Conservation (phyloP, 805 yeast genomes). For the Candida railenensis region DNA sequence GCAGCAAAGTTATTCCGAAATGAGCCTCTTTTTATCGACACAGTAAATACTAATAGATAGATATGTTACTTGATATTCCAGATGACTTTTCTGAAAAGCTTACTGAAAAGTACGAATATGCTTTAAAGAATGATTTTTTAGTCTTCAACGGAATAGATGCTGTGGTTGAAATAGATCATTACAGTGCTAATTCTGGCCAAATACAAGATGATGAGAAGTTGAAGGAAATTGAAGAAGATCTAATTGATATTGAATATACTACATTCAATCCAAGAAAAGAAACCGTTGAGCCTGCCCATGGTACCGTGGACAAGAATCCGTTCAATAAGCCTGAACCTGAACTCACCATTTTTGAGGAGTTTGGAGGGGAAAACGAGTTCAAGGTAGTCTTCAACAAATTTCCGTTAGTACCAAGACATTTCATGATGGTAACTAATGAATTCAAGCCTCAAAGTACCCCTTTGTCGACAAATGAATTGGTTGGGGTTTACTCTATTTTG, state of each 20-base stretch:
- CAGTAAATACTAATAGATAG: not conserved
- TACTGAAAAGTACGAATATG: conserved; percentile 44
- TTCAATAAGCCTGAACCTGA: conserved; percentile 79
- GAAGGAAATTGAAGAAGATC: not conserved
- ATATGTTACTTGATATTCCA: conserved; percentile 31
- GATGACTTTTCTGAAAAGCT: conserved; percentile 35
- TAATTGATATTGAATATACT: conserved; percentile 11
- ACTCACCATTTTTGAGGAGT: conserved; percentile 56
- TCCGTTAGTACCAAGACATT: conserved; percentile 79
- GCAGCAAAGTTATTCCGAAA: too few species aligned
- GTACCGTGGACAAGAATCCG: conserved; percentile 56
- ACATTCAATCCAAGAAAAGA: conserved; percentile 6
- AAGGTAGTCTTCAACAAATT: conserved; percentile 79
- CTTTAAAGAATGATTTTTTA: conserved; percentile 45
- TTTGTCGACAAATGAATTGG: conserved; percentile 67
- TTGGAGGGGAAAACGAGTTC: conserved; percentile 50
- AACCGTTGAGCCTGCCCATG: conserved; percentile 37
- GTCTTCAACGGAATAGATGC: conserved; percentile 51
- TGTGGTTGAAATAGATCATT: conserved; percentile 26
- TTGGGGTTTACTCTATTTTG: conserved; percentile 56
- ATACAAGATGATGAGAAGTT: not conserved
- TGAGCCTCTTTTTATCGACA: too few species aligned
- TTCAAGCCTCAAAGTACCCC: conserved; percentile 73
- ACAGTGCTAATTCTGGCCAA: not conserved
- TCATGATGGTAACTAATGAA: conserved; percentile 72